phyloP scores from a whole-genome alignment of 2,329 filamentous ascomycete genomes.

The Fusarium subtropicale region DNA sequence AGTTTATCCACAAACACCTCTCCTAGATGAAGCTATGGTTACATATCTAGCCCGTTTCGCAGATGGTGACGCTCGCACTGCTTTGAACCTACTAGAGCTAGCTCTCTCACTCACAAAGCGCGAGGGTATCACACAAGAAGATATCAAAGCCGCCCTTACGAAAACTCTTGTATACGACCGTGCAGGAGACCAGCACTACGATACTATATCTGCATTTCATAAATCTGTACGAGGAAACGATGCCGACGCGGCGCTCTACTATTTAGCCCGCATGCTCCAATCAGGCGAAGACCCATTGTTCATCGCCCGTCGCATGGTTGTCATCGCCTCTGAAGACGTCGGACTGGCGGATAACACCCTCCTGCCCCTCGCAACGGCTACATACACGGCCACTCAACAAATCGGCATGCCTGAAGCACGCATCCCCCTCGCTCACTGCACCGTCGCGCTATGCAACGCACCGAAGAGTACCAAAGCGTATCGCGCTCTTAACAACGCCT shows the following conservation, averaged over 20 bases:
- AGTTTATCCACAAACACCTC: constrained; percentile 56
- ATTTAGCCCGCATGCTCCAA: constrained; percentile 94
- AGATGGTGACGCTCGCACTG: constrained; percentile 92
- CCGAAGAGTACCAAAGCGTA: constrained; percentile 92
- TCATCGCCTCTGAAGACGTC: constrained; percentile 94
- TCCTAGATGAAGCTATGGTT: constrained; percentile 83
- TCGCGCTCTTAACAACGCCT: constrained; percentile 82
- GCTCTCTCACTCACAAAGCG: constrained; percentile 76
- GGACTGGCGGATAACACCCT: constrained; percentile 89
- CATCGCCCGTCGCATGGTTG: constrained; percentile 90
- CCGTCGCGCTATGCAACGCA: constrained; percentile 82
- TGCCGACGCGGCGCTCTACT: constrained; percentile 90
- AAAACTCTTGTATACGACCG: constrained; percentile 96
- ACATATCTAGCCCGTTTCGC: constrained; percentile 85
- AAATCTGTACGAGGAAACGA: constrained; percentile 92
- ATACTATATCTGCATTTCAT: constrained; percentile 96
- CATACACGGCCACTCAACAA: constrained; percentile 89
- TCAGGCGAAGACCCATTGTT: constrained; percentile 94
- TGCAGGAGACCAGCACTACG: constrained; percentile 95
- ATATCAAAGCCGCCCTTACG: constrained; percentile 85
- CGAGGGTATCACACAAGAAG: constrained; percentile 74
- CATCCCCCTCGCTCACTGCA: constrained; percentile 89
- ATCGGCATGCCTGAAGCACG: constrained; percentile 95
- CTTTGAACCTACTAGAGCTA: constrained; percentile 90
- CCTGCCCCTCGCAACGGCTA: constrained; percentile 83